Evolutionary conservation across 2,329 filamentous ascomycete species (phyloP), one percentile per base, ranked within the genome.

Genomic region (Penicillium concentricum): DNA sequence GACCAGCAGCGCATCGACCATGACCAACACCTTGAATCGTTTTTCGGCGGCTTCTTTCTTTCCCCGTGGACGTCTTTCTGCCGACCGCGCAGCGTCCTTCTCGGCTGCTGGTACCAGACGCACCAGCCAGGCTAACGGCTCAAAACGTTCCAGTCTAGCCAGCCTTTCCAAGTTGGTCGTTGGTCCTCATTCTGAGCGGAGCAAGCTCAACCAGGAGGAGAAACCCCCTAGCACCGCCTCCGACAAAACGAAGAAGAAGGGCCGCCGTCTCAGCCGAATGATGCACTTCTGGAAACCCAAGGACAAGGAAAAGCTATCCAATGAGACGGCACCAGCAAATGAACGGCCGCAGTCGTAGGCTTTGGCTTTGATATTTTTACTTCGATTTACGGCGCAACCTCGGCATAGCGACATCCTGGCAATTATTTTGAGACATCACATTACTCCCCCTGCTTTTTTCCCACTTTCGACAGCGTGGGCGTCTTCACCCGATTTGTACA

Each of bases 251-350:
- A 79, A 74, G 61, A 79, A 75, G 66, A 80, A 78, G 62, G 69
- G 71, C 39, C 74, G 73, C 54, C 72, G 78, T 49, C 73, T 81
- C 35, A 80, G 76, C 63, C 77, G 77, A 51, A 64, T 80, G 43
- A 77, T 80, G 73, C 73, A 77, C 58, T 81, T 81, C 61, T 81
- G 79, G 79, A 77, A 76, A 64, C 67, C 71, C 24, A 80, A 78
- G 63, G 79, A 80, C 50, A 79, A 78, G 58, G 69, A 75, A 43
- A 73, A 71, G 62, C 32, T 62, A 39, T 54, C 58, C 34, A 61
- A 61, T 34, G 58, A 64, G 51, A 39, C 57, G 39, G 39, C 60
- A 50, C 57, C 60, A 37, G 48, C 67, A 55, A 49, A 56, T 10
- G 65, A 72, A 57, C 57, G 51, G 54, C 61, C 60, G 54, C 59